A percentile compares a stretch with the other conserved stretches of the same genome.
These are phyloP conservation scores for Mycena alexandri DNA, from an alignment of 768 basidiomycete genomes.

Conservation along the genomic window DNA sequence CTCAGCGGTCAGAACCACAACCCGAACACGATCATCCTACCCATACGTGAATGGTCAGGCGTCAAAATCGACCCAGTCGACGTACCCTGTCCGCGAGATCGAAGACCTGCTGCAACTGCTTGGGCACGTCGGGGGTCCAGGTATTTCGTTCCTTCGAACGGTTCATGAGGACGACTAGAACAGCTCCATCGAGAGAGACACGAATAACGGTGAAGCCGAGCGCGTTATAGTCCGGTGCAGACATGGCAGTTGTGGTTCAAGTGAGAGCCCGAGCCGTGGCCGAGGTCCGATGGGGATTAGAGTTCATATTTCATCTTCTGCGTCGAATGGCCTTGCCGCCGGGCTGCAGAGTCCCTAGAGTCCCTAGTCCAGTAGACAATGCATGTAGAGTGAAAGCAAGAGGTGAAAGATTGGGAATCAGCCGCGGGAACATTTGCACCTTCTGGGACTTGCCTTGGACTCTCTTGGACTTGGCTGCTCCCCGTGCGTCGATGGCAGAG, in stretches of 20 bases:
- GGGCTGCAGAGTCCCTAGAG: too few species aligned
- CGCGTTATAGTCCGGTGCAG: constrained; percentile 49
- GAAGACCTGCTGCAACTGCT: constrained; percentile 59
- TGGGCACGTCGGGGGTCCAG: constrained; percentile 48
- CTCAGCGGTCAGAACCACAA: constrained; percentile 65
- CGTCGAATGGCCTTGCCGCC: too few species aligned
- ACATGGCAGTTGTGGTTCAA: constrained; percentile 39
- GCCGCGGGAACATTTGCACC: too few species aligned
- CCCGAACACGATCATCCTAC: constrained; percentile 64
- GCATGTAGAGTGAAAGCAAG: too few species aligned
- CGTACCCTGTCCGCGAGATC: constrained; percentile 54
- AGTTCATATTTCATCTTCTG: too few species aligned
- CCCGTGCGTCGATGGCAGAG: constrained; percentile 23
- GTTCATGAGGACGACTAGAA: constrained; percentile 61
- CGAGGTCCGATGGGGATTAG: too few species aligned
- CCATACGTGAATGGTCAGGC: too few species aligned
- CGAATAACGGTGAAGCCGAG: constrained; percentile 58
- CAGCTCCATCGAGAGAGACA: constrained; percentile 57
- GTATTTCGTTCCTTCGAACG: constrained; percentile 64
- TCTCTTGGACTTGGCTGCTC: background rate
- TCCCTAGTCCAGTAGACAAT: too few species aligned
- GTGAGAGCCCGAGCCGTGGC: background rate
- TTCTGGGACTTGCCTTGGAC: background rate
- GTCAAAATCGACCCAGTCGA: too few species aligned
- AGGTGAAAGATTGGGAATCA: too few species aligned